A percentile compares a stretch with the other conserved stretches of the same genome.
phyloP scores from a whole-genome alignment of 441 rosid species.

The Pelargonium australe region DNA sequence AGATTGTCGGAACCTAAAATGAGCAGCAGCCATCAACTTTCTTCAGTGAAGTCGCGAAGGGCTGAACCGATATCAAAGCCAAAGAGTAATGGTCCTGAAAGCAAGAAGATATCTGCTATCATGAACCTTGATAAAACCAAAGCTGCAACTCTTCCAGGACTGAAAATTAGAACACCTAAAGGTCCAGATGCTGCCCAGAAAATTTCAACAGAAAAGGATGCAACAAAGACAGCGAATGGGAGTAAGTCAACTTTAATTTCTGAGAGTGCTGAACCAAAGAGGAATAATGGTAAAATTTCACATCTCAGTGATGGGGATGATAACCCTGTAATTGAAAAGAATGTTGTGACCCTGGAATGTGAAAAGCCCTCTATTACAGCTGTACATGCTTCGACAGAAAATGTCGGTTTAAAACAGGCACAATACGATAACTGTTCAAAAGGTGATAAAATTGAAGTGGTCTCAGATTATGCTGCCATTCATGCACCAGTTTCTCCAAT shows the following conservation, averaged over 20 bases:
- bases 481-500: constrained; percentile 32
- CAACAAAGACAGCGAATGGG: constrained; percentile 27
- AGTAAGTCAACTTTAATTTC: constrained; percentile 32
- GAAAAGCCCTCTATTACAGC: constrained; percentile 45
- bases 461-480: constrained; percentile 34
- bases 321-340: constrained; percentile 63
- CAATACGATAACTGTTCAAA: constrained; percentile 16
- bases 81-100: constrained; percentile 50
- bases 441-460: constrained; percentile 29
- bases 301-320: constrained; percentile 49
- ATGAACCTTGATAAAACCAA: constrained; percentile 73
- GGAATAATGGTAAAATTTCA: constrained; percentile 31
- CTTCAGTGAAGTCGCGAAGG: constrained; percentile 48
- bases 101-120: constrained; percentile 77
- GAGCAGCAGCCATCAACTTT: constrained; percentile 29
- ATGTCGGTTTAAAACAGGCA: constrained; percentile 26
- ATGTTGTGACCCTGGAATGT: constrained; percentile 60
- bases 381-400: constrained; percentile 31
- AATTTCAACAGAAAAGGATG: constrained; percentile 36
- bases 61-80: constrained; percentile 35
- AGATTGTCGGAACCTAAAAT: constrained; percentile 84
- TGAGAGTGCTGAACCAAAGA: constrained; percentile 31
- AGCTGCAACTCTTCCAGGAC: constrained; percentile 87
- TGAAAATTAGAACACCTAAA: constrained; percentile 55
- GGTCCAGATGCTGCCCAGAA: constrained; percentile 29